Conservation (phyloP, 2,329 filamentous ascomycete genomes). For the Ophiocordyceps camponoti-saundersi region DNA sequence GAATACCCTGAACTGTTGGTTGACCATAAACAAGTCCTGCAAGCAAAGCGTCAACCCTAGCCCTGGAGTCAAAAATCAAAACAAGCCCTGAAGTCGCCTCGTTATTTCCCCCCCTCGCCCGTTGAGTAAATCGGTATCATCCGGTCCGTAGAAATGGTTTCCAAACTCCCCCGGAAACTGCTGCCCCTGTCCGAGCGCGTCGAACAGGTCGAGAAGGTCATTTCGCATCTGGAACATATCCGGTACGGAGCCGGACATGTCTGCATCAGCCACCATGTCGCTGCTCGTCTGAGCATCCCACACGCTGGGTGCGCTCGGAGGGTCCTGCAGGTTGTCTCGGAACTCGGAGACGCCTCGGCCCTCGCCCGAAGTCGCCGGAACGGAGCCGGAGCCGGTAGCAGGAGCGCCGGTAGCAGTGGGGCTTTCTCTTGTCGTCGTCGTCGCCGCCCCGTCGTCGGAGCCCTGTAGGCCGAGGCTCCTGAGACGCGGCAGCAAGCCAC, state of each 20-base stretch:
- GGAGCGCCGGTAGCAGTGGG: not conserved
- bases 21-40: not conserved
- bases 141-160: constrained; percentile 3
- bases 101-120: constrained; percentile 13
- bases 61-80: constrained; percentile 2
- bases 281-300: not conserved
- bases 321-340: not conserved
- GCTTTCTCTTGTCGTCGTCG: not conserved
- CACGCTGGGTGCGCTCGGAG: not conserved
- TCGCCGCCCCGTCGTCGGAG: constrained; percentile 1
- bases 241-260: constrained; percentile 6
- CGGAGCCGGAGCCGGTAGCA: not conserved
- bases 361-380: not conserved
- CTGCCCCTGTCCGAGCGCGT: constrained; percentile 15
- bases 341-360: not conserved
- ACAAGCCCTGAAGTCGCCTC: constrained; percentile 14
- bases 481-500: constrained; percentile 14
- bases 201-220: constrained; percentile 18
- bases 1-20: no score
- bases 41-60: not conserved
- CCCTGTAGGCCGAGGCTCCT: constrained; percentile 9
- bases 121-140: constrained; percentile 2
- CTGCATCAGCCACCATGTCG: constrained; percentile 3
- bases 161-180: constrained; percentile 6
- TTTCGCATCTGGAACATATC: constrained; percentile 17